These are phyloP conservation scores for Podospora sp. DNA, from an alignment of 495 filamentous ascomycete genomes.

Conservation along the genomic window DNA sequence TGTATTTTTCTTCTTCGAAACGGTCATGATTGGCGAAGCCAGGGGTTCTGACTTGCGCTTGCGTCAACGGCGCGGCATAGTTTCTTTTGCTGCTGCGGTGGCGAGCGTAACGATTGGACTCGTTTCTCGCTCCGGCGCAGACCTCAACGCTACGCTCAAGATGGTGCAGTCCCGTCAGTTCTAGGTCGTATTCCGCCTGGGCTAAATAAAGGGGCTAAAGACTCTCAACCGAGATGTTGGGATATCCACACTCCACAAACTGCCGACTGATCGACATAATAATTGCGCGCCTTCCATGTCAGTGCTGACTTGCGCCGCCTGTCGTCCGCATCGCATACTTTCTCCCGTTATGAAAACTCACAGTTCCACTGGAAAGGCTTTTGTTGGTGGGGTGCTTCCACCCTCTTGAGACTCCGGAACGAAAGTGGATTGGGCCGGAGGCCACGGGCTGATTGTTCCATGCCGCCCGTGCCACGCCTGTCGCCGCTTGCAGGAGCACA, in stretches of 20 bases:
- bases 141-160: conserved; percentile 5
- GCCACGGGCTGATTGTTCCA: neutral
- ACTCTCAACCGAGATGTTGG: neutral
- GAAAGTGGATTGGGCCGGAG: neutral
- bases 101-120: neutral
- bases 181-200: neutral
- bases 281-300: neutral
- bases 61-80: neutral
- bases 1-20: neutral
- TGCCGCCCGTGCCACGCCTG: neutral
- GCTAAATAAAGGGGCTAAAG: neutral
- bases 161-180: neutral
- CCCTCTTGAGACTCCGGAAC: neutral
- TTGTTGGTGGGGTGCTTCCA: neutral
- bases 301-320: neutral
- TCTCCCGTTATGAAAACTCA: neutral
- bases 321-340: neutral
- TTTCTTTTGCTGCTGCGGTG: neutral
- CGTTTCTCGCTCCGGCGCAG: neutral
- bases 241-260: neutral
- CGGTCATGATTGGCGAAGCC: neutral
- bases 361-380: neutral
- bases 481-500: neutral
- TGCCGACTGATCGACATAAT: conserved; percentile 10
- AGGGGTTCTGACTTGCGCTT: conserved; percentile 4